phyloP scores from a whole-genome alignment of 768 basidiomycete species.

The Lentinula lateritia region DNA sequence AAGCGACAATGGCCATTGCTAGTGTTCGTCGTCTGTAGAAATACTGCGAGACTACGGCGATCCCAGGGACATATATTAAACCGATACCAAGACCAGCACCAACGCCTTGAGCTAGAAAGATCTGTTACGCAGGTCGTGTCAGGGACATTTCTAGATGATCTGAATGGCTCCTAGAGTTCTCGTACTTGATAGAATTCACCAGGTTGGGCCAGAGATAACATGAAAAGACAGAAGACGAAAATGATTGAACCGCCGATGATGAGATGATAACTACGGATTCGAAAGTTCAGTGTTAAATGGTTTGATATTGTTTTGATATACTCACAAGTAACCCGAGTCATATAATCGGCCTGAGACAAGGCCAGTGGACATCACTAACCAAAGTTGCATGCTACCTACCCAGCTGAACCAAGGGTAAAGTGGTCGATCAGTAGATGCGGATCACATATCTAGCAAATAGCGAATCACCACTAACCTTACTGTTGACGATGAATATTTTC shows the following conservation, averaged over 20 bases:
- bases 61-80: conserved; percentile 42
- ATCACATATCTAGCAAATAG: too few species aligned
- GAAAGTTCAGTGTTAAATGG: background rate
- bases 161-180: background rate
- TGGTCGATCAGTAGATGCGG: background rate
- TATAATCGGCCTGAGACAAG: conserved; percentile 3
- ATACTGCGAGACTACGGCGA: conserved; percentile 41
- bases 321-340: conserved; percentile 9
- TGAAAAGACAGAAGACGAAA: conserved; percentile 9
- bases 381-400: conserved; percentile 1
- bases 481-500: conserved; percentile 1
- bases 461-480: background rate
- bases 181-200: conserved; percentile 8
- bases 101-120: conserved; percentile 32
- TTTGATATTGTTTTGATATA: background rate
- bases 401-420: background rate
- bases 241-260: conserved; percentile 7
- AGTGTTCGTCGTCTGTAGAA: conserved; percentile 34
- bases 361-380: conserved; percentile 4
- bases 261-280: background rate
- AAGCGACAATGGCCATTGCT: conserved; percentile 34
- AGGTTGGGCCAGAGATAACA: conserved; percentile 6
- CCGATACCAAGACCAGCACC: conserved; percentile 47
- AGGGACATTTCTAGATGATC: background rate
- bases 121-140: background rate